Conservation (phyloP, 305 asterid species). For the Solanum hybrid region DNA sequence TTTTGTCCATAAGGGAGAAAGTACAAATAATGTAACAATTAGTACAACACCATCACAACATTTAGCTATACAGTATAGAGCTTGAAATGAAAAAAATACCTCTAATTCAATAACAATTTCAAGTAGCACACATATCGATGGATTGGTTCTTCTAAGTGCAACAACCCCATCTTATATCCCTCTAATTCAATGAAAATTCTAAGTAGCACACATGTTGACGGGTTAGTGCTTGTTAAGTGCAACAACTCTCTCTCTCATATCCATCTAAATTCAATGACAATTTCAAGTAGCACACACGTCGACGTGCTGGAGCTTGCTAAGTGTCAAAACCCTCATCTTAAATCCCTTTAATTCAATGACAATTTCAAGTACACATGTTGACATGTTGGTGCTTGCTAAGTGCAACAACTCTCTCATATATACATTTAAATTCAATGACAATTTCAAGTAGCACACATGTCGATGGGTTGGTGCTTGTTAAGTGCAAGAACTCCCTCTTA, state of each 20-base stretch:
- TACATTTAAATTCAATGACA: not conserved
- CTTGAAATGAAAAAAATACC: not conserved
- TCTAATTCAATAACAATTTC: not conserved
- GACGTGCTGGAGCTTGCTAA: not conserved
- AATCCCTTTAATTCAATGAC: not conserved
- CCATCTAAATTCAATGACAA: not conserved
- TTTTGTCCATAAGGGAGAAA: not conserved
- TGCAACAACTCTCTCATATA: not conserved
- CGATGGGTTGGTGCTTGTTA: not conserved
- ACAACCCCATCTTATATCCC: not conserved
- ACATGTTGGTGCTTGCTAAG: not conserved
- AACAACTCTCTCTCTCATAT: not conserved
- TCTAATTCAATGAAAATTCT: not conserved
- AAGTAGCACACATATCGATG: not conserved
- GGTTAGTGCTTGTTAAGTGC: not conserved
- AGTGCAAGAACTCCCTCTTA: not conserved
- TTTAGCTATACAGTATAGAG: not conserved
- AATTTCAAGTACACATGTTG: not conserved
- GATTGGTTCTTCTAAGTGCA: not conserved
- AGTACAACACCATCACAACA: not conserved
- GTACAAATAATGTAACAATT: not conserved
- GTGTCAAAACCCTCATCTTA: not conserved
- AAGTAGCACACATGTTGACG: not conserved
- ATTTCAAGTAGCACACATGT: not conserved
- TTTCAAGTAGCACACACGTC: not conserved